Evolutionary conservation across 129 eudicot genomes (phyloP), one percentile per base, ranked within the genome.

Genomic region (Rutidosis leptorrhynchoides): DNA sequence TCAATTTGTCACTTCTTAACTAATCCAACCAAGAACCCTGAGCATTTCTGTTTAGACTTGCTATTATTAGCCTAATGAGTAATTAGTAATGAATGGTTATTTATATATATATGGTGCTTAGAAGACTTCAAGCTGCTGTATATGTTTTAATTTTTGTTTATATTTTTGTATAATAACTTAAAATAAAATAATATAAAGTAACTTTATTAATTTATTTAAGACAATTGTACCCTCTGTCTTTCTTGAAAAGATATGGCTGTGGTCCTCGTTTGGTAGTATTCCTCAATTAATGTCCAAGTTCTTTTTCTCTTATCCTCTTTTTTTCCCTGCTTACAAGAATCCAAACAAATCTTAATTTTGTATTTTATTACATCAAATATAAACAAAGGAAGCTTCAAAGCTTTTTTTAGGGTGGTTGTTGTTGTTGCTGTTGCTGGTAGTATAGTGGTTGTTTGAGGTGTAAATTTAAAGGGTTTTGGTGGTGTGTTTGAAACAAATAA

Each of bases 341-440:
- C 68, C 76, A 60, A 71, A 71, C 60, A 71, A 29, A 71, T 60
- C 65, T 30, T 29, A 28, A 28, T 26, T 61, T 71, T 51, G 60
- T 57, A 71, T 46, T 21, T 71, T 40, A 40, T 40, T 40, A 12
- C 4, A 40, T 40, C 46, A 40, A 40, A 12, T 40, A 11, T 40
- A 40, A 40, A 40, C 46, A 40, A 40, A 40, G 46, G 46, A 40
- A 40, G 46, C 46, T 40, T 40, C 46, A 40, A 40, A 40, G 5
- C n/a, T 40, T 37, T 40, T 40, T 12, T 40, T 15, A 40, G 46
- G 46, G 32, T 56, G 75, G 59, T 79, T 73, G 67, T 70, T 71
- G 68, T 77, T 75, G 74, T 56, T 42, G 54, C 40, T 69, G 75
- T 27, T 66, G 62, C 24, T 49, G 78, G 54, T 56, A 46, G 54